Conservation (phyloP, 495 filamentous ascomycete species). For the Aspergillus steynii region DNA sequence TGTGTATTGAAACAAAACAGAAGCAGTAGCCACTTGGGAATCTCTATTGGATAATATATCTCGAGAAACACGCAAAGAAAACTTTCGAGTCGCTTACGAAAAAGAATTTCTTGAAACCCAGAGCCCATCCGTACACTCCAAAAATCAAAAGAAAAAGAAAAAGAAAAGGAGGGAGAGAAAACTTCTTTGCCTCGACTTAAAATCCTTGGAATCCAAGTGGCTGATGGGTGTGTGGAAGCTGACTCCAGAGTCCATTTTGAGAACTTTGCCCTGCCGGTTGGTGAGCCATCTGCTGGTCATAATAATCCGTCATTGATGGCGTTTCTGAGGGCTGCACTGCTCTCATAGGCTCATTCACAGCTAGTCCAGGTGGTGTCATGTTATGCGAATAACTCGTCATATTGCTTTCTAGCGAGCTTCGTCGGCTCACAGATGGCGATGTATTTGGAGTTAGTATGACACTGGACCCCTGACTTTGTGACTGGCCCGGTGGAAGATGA, state of each 20-base stretch:
- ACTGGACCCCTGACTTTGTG: conserved; percentile 11
- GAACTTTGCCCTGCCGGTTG: conserved; percentile 9
- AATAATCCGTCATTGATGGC: conserved; percentile 19
- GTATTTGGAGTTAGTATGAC: conserved; percentile 21
- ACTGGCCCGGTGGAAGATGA: neutral
- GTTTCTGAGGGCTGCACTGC: conserved; percentile 5
- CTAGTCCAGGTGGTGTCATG: conserved; percentile 17
- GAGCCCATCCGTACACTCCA: neutral
- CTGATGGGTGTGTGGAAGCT: conserved; percentile 10
- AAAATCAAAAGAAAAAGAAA: neutral
- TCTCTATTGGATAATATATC: too few species aligned
- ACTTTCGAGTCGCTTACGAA: neutral
- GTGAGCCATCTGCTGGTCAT: conserved; percentile 16
- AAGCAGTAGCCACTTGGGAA: too few species aligned
- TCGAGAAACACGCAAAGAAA: neutral
- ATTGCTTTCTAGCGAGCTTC: conserved; percentile 22
- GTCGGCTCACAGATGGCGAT: conserved; percentile 18
- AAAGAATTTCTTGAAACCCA: neutral
- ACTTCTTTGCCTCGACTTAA: neutral
- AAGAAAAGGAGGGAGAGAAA: neutral
- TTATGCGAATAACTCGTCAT: conserved; percentile 19
- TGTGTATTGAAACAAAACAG: too few species aligned
- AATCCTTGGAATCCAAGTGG: conserved; percentile 18
- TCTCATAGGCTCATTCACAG: conserved; percentile 10
- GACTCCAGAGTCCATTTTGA: conserved; percentile 18